Evolutionary conservation across 331 rosid species (phyloP), one percentile per base, ranked within the genome.

Genomic region (Saraca asoca): DNA sequence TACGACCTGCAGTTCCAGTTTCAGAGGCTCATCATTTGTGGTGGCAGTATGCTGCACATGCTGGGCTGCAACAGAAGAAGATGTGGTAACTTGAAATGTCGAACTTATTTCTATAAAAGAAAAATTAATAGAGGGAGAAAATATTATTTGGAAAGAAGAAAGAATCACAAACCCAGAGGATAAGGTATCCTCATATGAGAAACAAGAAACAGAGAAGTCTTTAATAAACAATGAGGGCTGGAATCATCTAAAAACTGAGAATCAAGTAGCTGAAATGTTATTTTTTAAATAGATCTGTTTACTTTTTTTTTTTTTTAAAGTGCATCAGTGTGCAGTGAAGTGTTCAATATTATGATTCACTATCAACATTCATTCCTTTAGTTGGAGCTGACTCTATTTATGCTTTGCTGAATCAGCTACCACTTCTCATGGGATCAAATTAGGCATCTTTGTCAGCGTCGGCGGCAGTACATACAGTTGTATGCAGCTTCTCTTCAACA

Each of bases 401-500:
- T 75, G 62, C 49, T 56, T 71, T 62, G 56, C 35, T 74, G 58
- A 62, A 76, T 73, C 89, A 94, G 99, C 81, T 90, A 90, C 51
- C 95, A 89, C 48, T 86, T 90, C 78, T 94, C 97, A 2, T 94
- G 99, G 99, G 99, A 90, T 68, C 86, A 85, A 75, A 90, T 90
- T 79, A 81, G 62, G 58, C 75, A 69, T 80, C 95, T 94, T 66
- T 94, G 99, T 85, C 97, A 86, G 85, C 78, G 78, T 75, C 97
- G 99, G 41, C 95, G 97, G 46, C 96, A 50, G 56, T 94, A 94
- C 53, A 75, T 94, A 80, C 97, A 94, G 83, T 76, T 88, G 68
- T 94, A 94, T 67, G 86, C 74, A 65, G 86, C 80, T 83, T 83
- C 81, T 64, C 80, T 94, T 75, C 95, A 94, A 79, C 82, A 83